Evolutionary conservation across 192 early-diverging fungal species (phyloP), one percentile per base, ranked within the genome.

Genomic region (Rhizoclosmatium globosum): DNA sequence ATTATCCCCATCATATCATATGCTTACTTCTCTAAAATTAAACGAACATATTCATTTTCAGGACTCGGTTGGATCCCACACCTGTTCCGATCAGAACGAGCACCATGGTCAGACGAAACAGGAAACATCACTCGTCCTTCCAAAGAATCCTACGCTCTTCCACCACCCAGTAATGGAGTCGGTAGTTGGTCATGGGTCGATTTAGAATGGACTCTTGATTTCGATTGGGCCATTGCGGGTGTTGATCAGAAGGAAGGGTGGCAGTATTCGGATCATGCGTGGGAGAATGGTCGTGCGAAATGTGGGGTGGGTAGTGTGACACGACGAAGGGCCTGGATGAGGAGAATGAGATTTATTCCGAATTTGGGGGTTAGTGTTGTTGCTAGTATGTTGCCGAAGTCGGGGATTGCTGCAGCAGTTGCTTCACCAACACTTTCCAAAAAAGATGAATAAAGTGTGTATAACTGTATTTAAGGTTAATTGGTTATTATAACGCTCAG

Each of bases 61-160:
- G 92, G 91, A 9, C 87, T 92, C 13, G 93, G 92, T 4, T 94
- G 89, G 89, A 87, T 94, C 17, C 89, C 91, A 39, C 86, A 88
- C 13, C 85, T 93, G 38, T 83, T 92, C 47, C 82, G 82, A 59
- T 82, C 81, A 53, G 93, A 94, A 78, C 87, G 93, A 15, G 74
- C 85, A 47, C 81, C 87, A 19, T 94, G 93, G 93, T 87, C 86
- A 72, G 92, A 94, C 79, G 87, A 87, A 67, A 80, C 82, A n/a
- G 93, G 93, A 46, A 76, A 65, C 23, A 84, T 85, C 53, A 46
- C 82, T 31, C 82, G 82, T 9, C 74, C 89, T 0, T 81, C 87
- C 69, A 89, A 92, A 50, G 87, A 86, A 44, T 60, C 83, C 69
- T 90, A 87, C 82, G 81, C 85, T 79, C 87, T 90, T 2, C 90